Evolutionary conservation across 2,329 filamentous ascomycete genomes (phyloP), one percentile per base, ranked within the genome.

Genomic region (Apiospora hydei): DNA sequence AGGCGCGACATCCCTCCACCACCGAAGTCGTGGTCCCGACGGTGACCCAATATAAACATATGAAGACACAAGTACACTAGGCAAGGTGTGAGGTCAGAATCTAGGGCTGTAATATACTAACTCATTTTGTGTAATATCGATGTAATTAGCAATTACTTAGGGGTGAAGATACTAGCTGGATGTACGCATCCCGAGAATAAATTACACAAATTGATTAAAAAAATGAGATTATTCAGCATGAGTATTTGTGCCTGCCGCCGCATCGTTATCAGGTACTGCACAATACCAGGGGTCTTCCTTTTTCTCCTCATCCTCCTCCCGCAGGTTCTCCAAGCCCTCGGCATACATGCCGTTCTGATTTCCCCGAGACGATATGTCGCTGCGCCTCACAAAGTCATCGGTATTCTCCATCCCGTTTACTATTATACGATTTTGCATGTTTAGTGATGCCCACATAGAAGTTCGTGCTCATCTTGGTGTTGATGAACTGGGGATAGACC

Each of bases 371-470:
- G 16, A 4, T 4, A 7, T 38, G 53, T 38, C 8, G 16, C 38
- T 61, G 53, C 53, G 26, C 53, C 53, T 38, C 4, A 61, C 53
- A 4, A 61, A 61, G 18, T 61, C 53, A 21, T 61, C 53, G 1
- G 53, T 61, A 16, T 61, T 61, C 30, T 38, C 53, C 53, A 61
- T 61, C 16, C 53, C 53, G 53, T 61, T 11, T 16, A 61, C 53
- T 61, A 11, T 21, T 61, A 11, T 21, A 8, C 5, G 6, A 14
- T 38, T 0, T 8, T 14, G 3, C 30, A 7, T 21, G 16, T 30
- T 61, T 38, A 61, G 53, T 16, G 8, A 21, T 14, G n/a, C 1
- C 47, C n/a, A 11, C 0, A 5, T n/a, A 14, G 49, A 26, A 8
- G 3, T 24, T 14, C 11, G n/a, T 2, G 49, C 13, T 11, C 24